A percentile compares a stretch with the other conserved stretches of the same genome.
phyloP scores from a whole-genome alignment of 192 early-diverging fungal genomes.

The Kappamyces sp. region DNA sequence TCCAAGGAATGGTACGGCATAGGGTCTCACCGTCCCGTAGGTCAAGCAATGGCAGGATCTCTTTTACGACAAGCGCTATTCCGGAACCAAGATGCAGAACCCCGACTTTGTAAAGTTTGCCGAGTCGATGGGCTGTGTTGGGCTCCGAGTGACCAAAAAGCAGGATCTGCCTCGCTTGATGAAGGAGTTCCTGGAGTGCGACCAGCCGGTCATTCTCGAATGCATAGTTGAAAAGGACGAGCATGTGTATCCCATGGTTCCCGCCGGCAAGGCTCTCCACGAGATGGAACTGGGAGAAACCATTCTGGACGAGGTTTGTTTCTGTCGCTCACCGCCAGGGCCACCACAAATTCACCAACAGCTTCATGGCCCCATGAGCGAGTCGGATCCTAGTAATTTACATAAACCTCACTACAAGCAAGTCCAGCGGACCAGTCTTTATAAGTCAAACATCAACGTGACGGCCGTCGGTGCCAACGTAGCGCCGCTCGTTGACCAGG shows the following conservation, averaged over 20 bases:
- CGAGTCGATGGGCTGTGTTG: constrained; percentile 85
- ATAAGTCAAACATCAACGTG: constrained; percentile 11
- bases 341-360: constrained; percentile 41
- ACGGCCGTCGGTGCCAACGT: neutral
- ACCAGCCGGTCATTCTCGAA: constrained; percentile 87
- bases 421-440: neutral
- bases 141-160: constrained; percentile 73
- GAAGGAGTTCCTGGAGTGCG: constrained; percentile 78
- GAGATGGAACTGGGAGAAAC: constrained; percentile 59
- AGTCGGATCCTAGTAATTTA: neutral
- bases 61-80: constrained; percentile 96
- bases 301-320: constrained; percentile 32
- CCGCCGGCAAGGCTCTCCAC: constrained; percentile 87
- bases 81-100: constrained; percentile 90
- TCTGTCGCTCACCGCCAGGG: neutral
- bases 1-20: constrained; percentile 98
- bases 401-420: neutral
- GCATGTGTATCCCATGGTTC: constrained; percentile 96
- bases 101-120: constrained; percentile 98
- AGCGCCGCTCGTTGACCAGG: constrained; percentile 19
- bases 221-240: constrained; percentile 85
- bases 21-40: constrained; percentile 40
- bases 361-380: constrained; percentile 40
- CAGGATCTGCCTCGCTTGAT: constrained; percentile 82
- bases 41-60: constrained; percentile 76